Evolutionary conservation across 345 rosid genomes (phyloP).

Genomic region (Viola odorata): DNA sequence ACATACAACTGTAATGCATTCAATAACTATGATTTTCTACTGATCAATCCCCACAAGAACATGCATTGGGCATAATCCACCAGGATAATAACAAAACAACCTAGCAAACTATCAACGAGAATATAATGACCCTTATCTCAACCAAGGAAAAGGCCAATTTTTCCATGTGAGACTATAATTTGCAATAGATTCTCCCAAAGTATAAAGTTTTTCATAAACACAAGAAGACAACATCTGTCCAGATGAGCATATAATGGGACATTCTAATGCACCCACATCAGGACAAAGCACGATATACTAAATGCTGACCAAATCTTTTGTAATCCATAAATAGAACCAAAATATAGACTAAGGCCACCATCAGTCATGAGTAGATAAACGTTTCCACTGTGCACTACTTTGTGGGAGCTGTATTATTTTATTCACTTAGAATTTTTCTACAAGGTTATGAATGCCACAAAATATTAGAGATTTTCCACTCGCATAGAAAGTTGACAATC

Average conservation of each 20-base stretch:
- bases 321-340: constrained; percentile 6
- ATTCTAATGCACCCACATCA: constrained; percentile 19
- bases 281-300: constrained; percentile 23
- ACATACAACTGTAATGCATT: constrained; percentile 4
- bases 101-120: constrained; percentile 11
- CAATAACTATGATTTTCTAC: not conserved
- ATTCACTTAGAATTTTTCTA: too few relatives aligned
- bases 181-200: constrained; percentile 19
- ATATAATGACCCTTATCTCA: constrained; percentile 14
- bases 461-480: too few relatives aligned
- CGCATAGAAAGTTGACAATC: too few relatives aligned
- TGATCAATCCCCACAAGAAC: constrained; percentile 3
- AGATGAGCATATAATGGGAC: constrained; percentile 26
- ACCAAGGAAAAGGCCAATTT: constrained; percentile 9
- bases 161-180: constrained; percentile 25
- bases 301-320: constrained; percentile 15
- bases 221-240: constrained; percentile 29
- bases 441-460: too few relatives aligned
- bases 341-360: constrained; percentile 11
- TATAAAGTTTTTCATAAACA: constrained; percentile 26
- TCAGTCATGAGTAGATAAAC: constrained; percentile 13
- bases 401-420: not conserved
- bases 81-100: constrained; percentile 12
- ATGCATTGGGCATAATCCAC: constrained; percentile 14
- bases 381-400: not conserved